Evolutionary conservation across 352 stramenopile genomes (phyloP).

Genomic region (Globisporangium carolinianum): DNA sequence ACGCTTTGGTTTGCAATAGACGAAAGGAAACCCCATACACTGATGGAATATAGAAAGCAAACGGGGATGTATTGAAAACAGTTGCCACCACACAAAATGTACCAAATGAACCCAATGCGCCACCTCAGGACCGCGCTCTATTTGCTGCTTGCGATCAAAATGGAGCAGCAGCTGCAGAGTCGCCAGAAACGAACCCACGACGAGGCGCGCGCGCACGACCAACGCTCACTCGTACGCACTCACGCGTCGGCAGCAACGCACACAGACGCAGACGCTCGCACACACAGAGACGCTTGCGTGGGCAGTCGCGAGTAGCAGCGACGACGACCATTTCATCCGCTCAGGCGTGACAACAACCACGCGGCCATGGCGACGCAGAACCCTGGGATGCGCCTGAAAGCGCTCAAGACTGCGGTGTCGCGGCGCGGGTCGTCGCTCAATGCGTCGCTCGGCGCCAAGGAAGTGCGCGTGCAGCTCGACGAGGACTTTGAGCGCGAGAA

Average conservation of each 20-base stretch:
- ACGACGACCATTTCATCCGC: too few relatives aligned
- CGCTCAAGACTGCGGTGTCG: slow-evolving; percentile 58
- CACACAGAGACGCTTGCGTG: too few relatives aligned
- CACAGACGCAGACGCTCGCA: too few relatives aligned
- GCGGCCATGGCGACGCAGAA: slow-evolving; percentile 14
- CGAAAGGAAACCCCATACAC: too few relatives aligned
- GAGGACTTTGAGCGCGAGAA: slow-evolving; percentile 54
- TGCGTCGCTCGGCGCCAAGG: slow-evolving; percentile 47
- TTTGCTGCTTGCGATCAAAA: background rate
- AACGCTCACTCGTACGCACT: background rate
- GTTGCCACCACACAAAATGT: too few relatives aligned
- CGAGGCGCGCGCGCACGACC: background rate
- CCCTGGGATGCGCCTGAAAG: slow-evolving; percentile 33
- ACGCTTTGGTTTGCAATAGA: background rate
- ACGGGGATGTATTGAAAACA: too few relatives aligned
- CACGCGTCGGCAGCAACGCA: background rate
- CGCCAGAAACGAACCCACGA: background rate
- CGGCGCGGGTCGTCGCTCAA: slow-evolving; percentile 62
- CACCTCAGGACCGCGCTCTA: too few relatives aligned
- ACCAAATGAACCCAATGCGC: too few relatives aligned
- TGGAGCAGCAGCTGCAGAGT: background rate
- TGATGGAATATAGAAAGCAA: too few relatives aligned
- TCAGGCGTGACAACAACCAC: too few relatives aligned
- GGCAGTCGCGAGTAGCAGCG: too few relatives aligned
- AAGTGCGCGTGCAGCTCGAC: slow-evolving; percentile 56